Conservation (phyloP, 371 early-diverging fungal species). For the Choanephora cucurbitarum region DNA sequence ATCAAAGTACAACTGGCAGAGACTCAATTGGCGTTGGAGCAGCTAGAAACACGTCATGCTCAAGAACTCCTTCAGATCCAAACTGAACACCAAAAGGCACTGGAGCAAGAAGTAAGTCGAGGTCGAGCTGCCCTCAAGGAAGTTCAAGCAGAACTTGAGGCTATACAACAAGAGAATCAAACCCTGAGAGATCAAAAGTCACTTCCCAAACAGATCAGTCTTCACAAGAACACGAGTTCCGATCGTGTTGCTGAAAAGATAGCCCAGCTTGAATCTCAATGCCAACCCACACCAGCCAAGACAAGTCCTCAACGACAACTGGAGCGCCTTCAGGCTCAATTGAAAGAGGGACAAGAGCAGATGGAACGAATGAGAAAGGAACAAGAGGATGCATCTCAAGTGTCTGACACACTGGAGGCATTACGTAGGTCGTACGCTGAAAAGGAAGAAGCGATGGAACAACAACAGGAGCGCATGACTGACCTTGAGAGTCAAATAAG, state of each 20-base stretch:
- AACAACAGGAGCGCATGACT: neutral
- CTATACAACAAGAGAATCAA: too few relatives aligned
- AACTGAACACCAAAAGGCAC: neutral
- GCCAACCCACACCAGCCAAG: neutral
- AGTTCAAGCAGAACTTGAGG: neutral
- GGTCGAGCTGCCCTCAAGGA: neutral
- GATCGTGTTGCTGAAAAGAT: slow-evolving; percentile 6
- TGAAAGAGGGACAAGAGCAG: neutral
- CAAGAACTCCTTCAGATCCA: neutral
- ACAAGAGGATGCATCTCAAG: neutral
- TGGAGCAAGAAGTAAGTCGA: neutral
- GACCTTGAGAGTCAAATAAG: slow-evolving; percentile 20
- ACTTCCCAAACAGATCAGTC: neutral
- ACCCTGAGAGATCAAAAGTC: too few relatives aligned
- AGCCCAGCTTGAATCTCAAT: slow-evolving; percentile 4
- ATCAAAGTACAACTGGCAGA: too few relatives aligned
- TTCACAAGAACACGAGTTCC: neutral
- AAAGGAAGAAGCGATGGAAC: neutral
- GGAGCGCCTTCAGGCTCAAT: neutral
- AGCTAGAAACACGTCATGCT: neutral
- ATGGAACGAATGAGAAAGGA: neutral
- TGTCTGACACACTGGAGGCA: neutral
- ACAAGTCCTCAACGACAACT: neutral
- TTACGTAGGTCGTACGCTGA: neutral
- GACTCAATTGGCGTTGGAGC: too few relatives aligned